Evolutionary conservation across 2,329 filamentous ascomycete species (phyloP).

Genomic region (Cladosporium austrohemisphaericum): DNA sequence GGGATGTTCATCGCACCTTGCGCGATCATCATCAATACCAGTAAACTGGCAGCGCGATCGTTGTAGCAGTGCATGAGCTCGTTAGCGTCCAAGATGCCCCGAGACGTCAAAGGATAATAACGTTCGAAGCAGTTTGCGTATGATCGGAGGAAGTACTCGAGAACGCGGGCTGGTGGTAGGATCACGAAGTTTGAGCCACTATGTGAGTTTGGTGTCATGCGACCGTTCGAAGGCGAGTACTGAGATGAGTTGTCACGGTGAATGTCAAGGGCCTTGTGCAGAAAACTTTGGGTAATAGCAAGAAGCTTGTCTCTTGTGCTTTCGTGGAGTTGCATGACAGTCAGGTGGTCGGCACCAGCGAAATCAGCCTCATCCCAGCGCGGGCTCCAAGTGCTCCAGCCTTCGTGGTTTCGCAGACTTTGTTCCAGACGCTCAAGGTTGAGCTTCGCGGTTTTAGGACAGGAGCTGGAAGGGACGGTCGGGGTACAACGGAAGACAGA

Average conservation of each 20-base stretch:
- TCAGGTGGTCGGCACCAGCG: conserved; percentile 44
- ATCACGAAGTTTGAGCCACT: conserved; percentile 61
- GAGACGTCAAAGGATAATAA: conserved; percentile 61
- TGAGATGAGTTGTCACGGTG: conserved; percentile 48
- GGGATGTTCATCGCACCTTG: conserved; percentile 66
- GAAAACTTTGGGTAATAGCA: conserved; percentile 67
- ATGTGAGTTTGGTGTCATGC: conserved; percentile 45
- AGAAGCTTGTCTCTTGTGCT: conserved; percentile 64
- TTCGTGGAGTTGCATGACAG: conserved; percentile 48
- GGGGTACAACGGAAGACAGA: conserved; percentile 52
- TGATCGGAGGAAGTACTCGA: conserved; percentile 64
- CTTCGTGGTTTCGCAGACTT: conserved; percentile 49
- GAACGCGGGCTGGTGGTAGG: conserved; percentile 61
- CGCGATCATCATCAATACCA: conserved; percentile 69
- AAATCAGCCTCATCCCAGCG: conserved; percentile 48
- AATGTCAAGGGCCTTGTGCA: conserved; percentile 67
- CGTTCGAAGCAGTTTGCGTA: conserved; percentile 64
- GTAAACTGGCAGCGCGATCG: conserved; percentile 61
- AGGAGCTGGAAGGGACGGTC: conserved; percentile 45
- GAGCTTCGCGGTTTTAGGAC: conserved; percentile 48
- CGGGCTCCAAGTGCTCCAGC: conserved; percentile 51
- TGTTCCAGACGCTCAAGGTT: conserved; percentile 52
- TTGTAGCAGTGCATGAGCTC: conserved; percentile 60
- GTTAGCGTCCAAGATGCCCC: conserved; percentile 61
- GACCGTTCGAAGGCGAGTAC: conserved; percentile 18